Conservation (phyloP, 768 basidiomycete genomes). For the Serendipita indica region DNA sequence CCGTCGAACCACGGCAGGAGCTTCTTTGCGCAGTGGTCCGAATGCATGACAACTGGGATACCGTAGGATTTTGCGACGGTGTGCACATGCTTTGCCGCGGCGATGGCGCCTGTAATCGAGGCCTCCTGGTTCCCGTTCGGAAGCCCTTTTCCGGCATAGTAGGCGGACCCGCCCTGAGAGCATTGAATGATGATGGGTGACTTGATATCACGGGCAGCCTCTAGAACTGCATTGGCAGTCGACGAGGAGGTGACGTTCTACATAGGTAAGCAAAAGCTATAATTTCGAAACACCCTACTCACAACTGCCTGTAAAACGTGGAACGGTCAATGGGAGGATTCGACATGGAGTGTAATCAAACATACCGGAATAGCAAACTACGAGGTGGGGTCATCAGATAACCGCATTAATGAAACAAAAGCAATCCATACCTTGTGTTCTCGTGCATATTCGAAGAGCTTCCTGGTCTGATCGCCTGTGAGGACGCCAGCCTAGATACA, state of each 20-base stretch:
- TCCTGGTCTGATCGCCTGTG: constrained; percentile 88
- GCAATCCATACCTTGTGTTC: constrained; percentile 50
- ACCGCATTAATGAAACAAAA: not conserved
- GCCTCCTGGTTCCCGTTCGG: constrained; percentile 92
- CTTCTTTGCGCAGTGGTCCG: constrained; percentile 97
- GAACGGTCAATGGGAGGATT: not conserved
- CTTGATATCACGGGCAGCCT: constrained; percentile 94
- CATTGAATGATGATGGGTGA: constrained; percentile 95
- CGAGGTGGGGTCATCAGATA: constrained; percentile 13
- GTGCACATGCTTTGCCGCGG: constrained; percentile 85
- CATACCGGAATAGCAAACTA: constrained; percentile 31
- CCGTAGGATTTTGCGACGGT: constrained; percentile 81
- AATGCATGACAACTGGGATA: constrained; percentile 93
- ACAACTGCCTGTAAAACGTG: constrained; percentile 23
- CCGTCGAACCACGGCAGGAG: constrained; percentile 99
- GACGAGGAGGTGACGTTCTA: constrained; percentile 97
- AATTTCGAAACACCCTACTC: constrained; percentile 42
- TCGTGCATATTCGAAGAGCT: constrained; percentile 89
- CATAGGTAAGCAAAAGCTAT: too few species aligned
- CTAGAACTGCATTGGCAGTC: constrained; percentile 82
- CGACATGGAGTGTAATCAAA: not conserved
- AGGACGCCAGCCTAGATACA: constrained; percentile 70
- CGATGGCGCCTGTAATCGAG: constrained; percentile 80
- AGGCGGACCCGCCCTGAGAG: constrained; percentile 92
- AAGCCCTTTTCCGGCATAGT: constrained; percentile 93